phyloP scores from a whole-genome alignment of 371 early-diverging fungal species.

The Syncephalastrum monosporum region DNA sequence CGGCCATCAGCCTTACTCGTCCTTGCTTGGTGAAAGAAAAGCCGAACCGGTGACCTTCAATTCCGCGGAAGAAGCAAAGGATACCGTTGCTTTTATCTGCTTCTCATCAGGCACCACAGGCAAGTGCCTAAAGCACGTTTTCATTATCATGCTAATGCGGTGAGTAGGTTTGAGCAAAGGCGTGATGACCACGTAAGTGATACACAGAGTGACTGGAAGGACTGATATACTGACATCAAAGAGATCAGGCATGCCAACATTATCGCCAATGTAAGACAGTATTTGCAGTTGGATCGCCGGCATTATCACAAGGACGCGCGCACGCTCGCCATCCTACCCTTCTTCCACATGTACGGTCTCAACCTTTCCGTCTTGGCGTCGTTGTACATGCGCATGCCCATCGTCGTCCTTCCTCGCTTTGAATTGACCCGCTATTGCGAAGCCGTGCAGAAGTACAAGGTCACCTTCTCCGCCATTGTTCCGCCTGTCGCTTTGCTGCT shows the following conservation, averaged over 20 bases:
- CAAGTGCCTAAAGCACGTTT: background rate
- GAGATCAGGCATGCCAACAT: conserved; percentile 67
- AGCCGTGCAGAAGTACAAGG: conserved; percentile 54
- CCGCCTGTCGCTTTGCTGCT: background rate
- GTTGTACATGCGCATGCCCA: conserved; percentile 33
- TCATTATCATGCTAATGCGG: too few species aligned
- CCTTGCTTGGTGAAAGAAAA: conserved; percentile 12
- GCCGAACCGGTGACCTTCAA: conserved; percentile 21
- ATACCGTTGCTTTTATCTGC: conserved; percentile 61
- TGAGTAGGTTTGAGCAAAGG: conserved; percentile 62
- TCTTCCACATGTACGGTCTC: conserved; percentile 68
- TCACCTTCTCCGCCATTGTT: conserved; percentile 45
- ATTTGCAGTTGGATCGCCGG: conserved; percentile 12
- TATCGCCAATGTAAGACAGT: conserved; percentile 66
- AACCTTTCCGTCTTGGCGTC: conserved; percentile 23
- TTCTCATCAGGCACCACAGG: conserved; percentile 77
- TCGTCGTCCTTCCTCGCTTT: conserved; percentile 68
- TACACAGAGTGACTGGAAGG: background rate
- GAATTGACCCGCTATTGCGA: conserved; percentile 58
- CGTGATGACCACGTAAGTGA: conserved; percentile 67
- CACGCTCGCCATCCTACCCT: conserved; percentile 69
- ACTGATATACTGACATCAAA: too few species aligned
- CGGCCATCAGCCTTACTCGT: conserved; percentile 34
- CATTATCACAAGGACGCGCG: conserved; percentile 19
- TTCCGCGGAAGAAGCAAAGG: conserved; percentile 23